These are phyloP conservation scores for Alternaria rosae DNA, from an alignment of 2,329 filamentous ascomycete genomes.

Conservation along the genomic window DNA sequence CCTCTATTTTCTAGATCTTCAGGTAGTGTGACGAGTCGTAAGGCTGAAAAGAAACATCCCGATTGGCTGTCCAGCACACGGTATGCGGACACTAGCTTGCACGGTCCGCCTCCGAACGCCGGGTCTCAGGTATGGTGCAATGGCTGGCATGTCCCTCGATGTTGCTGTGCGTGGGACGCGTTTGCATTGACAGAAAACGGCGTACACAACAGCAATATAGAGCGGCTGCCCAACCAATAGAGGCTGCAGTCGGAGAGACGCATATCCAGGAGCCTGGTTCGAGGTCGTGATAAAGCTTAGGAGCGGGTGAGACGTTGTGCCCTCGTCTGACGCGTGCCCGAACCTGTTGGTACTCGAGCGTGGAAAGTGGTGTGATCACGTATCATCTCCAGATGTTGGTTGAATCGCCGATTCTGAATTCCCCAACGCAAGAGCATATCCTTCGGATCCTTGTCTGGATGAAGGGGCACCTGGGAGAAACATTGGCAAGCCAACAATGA, in stretches of 20 bases:
- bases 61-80: constrained; percentile 26
- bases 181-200: constrained; percentile 48
- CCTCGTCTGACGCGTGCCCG: constrained; percentile 20
- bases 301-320: constrained; percentile 26
- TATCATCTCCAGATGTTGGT: neutral
- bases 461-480: constrained; percentile 6
- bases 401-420: constrained; percentile 1
- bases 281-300: constrained; percentile 12
- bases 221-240: constrained; percentile 25
- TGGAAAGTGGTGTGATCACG: constrained; percentile 7
- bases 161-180: constrained; percentile 28
- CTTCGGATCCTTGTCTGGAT: constrained; percentile 7
- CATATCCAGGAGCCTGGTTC: constrained; percentile 38
- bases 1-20: constrained; percentile 8
- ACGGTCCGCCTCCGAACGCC: constrained; percentile 26
- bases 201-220: constrained; percentile 37
- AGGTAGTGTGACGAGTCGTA: constrained; percentile 22
- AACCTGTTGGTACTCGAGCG: neutral
- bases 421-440: neutral
- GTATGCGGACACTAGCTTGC: constrained; percentile 27
- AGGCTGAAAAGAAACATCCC: constrained; percentile 36
- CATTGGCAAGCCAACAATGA: constrained; percentile 11
- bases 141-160: constrained; percentile 18
- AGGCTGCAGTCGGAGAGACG: constrained; percentile 10
- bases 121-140: constrained; percentile 22